Base-by-base conservation (phyloP, 2,329 filamentous ascomycete species). In the Helotiales sp. region DNA sequence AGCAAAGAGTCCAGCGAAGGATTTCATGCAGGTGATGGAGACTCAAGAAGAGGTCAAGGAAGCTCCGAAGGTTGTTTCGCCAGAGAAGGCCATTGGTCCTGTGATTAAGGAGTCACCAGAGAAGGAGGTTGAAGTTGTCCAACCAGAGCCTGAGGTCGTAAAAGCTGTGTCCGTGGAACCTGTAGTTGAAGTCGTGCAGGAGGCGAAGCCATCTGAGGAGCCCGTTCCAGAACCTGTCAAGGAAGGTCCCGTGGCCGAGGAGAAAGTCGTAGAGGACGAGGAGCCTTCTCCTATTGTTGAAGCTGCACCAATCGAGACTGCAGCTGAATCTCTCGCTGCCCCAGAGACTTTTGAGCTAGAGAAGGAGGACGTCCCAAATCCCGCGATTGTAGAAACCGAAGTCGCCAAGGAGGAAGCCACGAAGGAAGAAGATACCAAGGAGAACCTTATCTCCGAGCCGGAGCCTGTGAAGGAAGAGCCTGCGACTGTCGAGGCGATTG, bases 181-280 rank as follows among this genome's bases (percentile, higher is more conserved):
- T 2, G 19, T 30, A 22, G 17, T 47, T 62, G 13, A 46, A 63
- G 66, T 66, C 13, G 55, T 46, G 22, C 22, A 55, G 42, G 49
- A 42, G 10, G 19, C 19, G 31, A 31, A 34, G 19, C 57, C 64
- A n/a, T 44, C 33, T 5, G 54, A 54, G 36, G 52, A 52, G 17
- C 57, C 65, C 8, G 57, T 65, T 17, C 63, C 66, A 8, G 60
- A 64, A 33, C 53, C 61, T 42, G 62, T 63, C 13, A 64, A 68
- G 52, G 63, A 70, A 31, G 48, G 61, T 48, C n/a, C 65, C 61
- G 48, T 60, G 42, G 36, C 56, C 36, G 57, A 65, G 49, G 57
- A 64, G n/a, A 27, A 15, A 13, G 54, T 54, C 13, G 30, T 36
- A 25, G 46, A 52, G 52, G 59, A 66, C 36, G 63, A 63, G 22